A percentile compares a stretch with the other conserved stretches of the same genome.
These are phyloP conservation scores for Ceratobasidium sp. DNA, from an alignment of 1,284 basidiomycete species.

Conservation along the genomic window DNA sequence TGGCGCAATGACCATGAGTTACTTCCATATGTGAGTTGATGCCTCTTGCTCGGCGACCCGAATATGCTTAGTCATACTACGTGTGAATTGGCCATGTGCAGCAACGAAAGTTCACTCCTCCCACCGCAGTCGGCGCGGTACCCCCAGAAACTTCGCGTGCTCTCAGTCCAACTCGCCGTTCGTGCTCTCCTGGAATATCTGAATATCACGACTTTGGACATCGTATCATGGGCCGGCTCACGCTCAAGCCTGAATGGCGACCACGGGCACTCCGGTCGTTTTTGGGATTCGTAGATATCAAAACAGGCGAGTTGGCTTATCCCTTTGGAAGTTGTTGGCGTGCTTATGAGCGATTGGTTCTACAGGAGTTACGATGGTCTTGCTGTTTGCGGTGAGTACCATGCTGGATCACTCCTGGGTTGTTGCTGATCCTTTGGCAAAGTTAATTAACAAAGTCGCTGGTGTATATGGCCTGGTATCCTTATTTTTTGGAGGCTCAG, in stretches of 20 bases:
- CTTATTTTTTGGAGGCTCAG: conserved; percentile 82
- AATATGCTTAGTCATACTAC: conserved; percentile 20
- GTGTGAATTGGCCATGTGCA: conserved; percentile 34
- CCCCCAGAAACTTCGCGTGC: no score
- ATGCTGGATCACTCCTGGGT: conserved; percentile 18
- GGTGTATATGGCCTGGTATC: conserved; percentile 96
- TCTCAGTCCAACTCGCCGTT: neutral
- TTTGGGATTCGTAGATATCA: conserved; percentile 82
- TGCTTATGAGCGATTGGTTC: conserved; percentile 11
- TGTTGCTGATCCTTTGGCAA: conserved; percentile 33
- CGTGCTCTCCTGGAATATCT: neutral
- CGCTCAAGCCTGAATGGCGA: conserved; percentile 56
- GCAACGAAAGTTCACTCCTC: neutral
- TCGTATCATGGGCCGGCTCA: conserved; percentile 34
- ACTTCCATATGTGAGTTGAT: neutral
- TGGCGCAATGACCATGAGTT: neutral
- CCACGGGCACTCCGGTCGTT: conserved; percentile 80
- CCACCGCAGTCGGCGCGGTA: neutral
- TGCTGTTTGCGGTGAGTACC: conserved; percentile 78
- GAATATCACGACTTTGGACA: neutral
- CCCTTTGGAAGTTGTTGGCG: neutral
- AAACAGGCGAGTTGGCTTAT: conserved; percentile 63
- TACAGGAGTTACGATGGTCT: conserved; percentile 71
- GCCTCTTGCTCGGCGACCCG: neutral
- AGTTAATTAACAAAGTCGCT: conserved; percentile 97